A percentile compares a stretch with the other conserved stretches of the same genome.
Conservation (phyloP, 345 rosid species). For the Salix koriyanagi region DNA sequence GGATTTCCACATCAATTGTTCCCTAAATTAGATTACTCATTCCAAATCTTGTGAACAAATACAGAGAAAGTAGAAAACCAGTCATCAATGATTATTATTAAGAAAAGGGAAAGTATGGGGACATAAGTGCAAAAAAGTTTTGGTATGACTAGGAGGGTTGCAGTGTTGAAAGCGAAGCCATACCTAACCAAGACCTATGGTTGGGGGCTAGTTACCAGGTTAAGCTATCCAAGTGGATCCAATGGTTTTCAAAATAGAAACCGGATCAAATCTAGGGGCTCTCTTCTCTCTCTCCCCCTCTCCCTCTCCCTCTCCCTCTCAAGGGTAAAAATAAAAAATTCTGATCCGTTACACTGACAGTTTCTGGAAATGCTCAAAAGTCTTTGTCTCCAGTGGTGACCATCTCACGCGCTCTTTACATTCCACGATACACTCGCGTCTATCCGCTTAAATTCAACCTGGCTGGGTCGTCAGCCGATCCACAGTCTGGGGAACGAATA, state of each 20-base stretch:
- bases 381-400: neutral
- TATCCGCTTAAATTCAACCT: neutral
- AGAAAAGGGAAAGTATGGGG: neutral
- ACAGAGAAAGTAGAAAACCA: neutral
- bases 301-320: too few species aligned
- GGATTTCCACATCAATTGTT: neutral
- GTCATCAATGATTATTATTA: neutral
- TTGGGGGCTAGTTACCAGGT: neutral
- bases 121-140: neutral
- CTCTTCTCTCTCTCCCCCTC: neutral
- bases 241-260: conserved; percentile 20
- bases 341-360: neutral
- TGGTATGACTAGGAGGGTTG: too few species aligned
- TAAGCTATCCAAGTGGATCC: conserved; percentile 6
- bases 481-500: too few species aligned
- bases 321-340: neutral
- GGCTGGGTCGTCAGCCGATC: too few species aligned
- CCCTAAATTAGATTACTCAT: neutral
- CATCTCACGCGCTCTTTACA: neutral
- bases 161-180: neutral
- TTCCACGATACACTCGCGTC: conserved; percentile 7
- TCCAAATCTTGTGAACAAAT: neutral
- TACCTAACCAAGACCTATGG: conserved; percentile 5
- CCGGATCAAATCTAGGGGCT: conserved; percentile 31
- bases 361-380: conserved; percentile 2